Conservation (phyloP, 23 red algal genomes). For the Gracilaria vermiculophylla region DNA sequence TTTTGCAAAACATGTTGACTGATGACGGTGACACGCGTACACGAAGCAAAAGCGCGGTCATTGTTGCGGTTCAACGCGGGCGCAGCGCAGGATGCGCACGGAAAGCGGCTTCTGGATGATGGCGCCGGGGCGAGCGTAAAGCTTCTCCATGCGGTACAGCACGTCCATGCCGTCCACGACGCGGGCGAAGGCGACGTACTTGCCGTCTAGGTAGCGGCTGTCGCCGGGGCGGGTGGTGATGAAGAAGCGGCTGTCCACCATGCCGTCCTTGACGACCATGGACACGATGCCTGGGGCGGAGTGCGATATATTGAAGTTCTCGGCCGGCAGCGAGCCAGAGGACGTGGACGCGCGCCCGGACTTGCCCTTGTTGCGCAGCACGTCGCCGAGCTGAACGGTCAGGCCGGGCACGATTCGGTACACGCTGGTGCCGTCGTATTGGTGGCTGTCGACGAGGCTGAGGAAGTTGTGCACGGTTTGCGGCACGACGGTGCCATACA, state of each 20-base stretch:
- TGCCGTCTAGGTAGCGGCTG: conserved; percentile 83
- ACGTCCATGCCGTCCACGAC: conserved; percentile 75
- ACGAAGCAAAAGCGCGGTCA: no score
- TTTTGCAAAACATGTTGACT: no score
- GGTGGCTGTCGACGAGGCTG: not conserved
- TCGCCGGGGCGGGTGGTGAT: conserved; percentile 52
- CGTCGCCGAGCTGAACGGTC: conserved; percentile 76
- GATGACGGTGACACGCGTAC: not conserved
- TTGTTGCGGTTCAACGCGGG: not conserved
- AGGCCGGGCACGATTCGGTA: conserved; percentile 73
- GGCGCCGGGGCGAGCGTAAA: not conserved
- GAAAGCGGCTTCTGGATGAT: not conserved
- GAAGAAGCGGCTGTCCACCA: conserved; percentile 70
- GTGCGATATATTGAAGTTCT: conserved; percentile 47
- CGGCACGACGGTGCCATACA: conserved; percentile 77
- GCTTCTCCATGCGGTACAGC: conserved; percentile 54
- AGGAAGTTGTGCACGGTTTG: conserved; percentile 63
- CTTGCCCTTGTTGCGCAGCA: conserved; percentile 51
- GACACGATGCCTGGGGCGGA: conserved; percentile 40
- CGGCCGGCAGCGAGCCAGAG: not conserved
- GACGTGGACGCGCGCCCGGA: conserved; percentile 9
- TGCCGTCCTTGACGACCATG: conserved; percentile 52
- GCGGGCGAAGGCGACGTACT: conserved; percentile 82
- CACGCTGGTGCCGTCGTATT: conserved; percentile 52
- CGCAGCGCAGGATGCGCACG: not conserved